Evolutionary conservation across 352 stramenopile genomes (phyloP), one percentile per base, ranked within the genome.

Genomic region (Saprolegnia diclina): DNA sequence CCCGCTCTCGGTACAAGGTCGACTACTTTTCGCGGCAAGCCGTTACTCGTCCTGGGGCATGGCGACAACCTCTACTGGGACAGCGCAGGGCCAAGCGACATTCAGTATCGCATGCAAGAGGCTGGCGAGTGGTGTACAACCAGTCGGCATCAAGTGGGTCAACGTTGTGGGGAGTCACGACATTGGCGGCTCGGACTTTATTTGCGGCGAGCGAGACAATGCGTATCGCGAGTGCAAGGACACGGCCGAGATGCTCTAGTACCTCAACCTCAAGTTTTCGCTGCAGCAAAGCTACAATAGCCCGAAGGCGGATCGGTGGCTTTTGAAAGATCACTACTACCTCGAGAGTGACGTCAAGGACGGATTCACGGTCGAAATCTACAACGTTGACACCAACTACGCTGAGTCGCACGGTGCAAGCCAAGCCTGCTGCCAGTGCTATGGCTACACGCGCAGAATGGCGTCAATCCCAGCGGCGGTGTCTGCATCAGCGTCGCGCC

Each of bases 51-150:
- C 64, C 90, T 94, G 40, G 81, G 83, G 14, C 86, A 94, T 71
- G 86, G 79, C 40, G 87, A 94, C 76, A 94, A 94, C 77, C 83
- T 93, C 40, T 94, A 94, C 83, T 94, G 85, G 85, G 92, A 93
- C 74, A 85, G 87, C 22, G 85, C 81, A 1, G 87, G 85, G 24
- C 78, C 80, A 2, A 76, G 85, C 9, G 85, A 94, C 53, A 87
- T 90, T 42, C 77, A 67, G 44, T 90, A 89, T 70, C 84, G 84
- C 56, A 92, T 94, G 83, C 79, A 91, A 56, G 78, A 77, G 61
- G 91, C 85, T n/a, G 92, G 92, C 56, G 86, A 94, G 44, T 75
- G 18, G 82, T 92, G 70, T 94, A 94, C 74, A 83, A 88, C 77
- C 84, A 94, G 73, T 80, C 4, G 80, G 76, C 19, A 89, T 94